phyloP scores from a whole-genome alignment of 1,284 basidiomycete species.

The Tilletia setariae region DNA sequence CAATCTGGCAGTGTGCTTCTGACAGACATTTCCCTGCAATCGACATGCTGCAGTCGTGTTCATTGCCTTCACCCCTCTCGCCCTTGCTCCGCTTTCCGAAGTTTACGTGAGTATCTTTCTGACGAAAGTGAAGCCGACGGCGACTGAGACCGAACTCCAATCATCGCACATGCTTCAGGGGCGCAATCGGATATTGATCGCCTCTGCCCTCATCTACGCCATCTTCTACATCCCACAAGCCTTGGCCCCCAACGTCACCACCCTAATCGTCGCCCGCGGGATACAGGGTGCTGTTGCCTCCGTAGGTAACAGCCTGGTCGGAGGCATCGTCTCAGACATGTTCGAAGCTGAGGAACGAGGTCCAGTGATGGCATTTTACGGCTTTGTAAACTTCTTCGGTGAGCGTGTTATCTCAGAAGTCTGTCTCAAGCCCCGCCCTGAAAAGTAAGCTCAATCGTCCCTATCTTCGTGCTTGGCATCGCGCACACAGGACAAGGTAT shows the following conservation, averaged over 20 bases:
- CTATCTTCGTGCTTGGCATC: background rate
- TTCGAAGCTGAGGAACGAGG: constrained; percentile 55
- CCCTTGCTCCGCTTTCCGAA: constrained; percentile 40
- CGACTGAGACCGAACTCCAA: background rate
- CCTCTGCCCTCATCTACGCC: constrained; percentile 27
- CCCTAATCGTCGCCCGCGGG: constrained; percentile 50
- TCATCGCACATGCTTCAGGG: constrained; percentile 16
- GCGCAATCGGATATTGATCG: constrained; percentile 34
- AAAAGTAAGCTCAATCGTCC: background rate
- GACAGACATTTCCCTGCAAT: too few relatives aligned
- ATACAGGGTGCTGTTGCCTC: constrained; percentile 52
- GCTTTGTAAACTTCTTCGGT: constrained; percentile 50
- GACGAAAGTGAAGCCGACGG: background rate
- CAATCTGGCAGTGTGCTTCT: background rate
- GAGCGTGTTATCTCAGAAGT: background rate
- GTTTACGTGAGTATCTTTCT: constrained; percentile 18
- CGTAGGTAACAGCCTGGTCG: constrained; percentile 52
- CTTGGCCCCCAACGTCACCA: constrained; percentile 40
- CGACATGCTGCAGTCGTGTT: constrained; percentile 34
- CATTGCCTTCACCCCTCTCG: constrained; percentile 36
- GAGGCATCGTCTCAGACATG: constrained; percentile 46
- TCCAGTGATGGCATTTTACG: constrained; percentile 56
- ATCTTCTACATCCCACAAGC: constrained; percentile 46
- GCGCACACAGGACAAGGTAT: constrained; percentile 44
- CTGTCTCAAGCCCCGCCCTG: too few relatives aligned